phyloP scores from a whole-genome alignment of 2,329 filamentous ascomycete genomes.

The Beauveria scarabaeidicola region DNA sequence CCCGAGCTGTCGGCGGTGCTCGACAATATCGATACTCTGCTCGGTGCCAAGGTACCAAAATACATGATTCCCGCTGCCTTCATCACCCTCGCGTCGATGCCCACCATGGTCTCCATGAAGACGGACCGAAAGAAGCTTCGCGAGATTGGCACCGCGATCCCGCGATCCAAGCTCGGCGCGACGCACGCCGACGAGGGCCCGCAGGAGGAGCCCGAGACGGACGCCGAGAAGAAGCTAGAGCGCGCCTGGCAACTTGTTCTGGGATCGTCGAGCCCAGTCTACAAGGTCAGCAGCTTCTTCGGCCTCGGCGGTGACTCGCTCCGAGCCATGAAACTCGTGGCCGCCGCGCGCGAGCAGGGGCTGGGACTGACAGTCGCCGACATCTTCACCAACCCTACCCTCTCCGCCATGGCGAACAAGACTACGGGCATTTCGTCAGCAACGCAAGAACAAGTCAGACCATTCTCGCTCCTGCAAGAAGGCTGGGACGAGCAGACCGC shows the following conservation, averaged over 20 bases:
- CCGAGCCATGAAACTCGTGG: conserved; percentile 42
- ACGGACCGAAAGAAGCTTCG: conserved; percentile 40
- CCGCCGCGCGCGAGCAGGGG: conserved; percentile 30
- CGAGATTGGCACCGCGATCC: conserved; percentile 34
- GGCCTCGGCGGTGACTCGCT: conserved; percentile 42
- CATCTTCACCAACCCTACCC: conserved; percentile 36
- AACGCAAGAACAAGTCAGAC: conserved; percentile 19
- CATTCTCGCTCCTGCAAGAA: conserved; percentile 32
- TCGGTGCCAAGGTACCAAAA: conserved; percentile 28
- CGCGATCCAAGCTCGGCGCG: conserved; percentile 28
- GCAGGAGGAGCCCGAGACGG: conserved; percentile 29
- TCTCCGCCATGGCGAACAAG: conserved; percentile 35
- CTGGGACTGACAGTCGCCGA: conserved; percentile 35
- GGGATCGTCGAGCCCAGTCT: conserved; percentile 25
- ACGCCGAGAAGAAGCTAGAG: conserved; percentile 29
- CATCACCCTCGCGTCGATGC: conserved; percentile 37
- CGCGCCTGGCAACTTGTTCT: conserved; percentile 31
- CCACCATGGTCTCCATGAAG: conserved; percentile 40
- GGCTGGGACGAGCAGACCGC: conserved; percentile 27
- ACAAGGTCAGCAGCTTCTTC: conserved; percentile 37
- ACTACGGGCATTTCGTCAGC: conserved; percentile 16
- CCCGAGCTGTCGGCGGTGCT: conserved; percentile 24
- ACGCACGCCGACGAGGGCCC: conserved; percentile 12
- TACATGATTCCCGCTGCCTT: conserved; percentile 43
- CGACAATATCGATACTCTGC: conserved; percentile 22